Percentiles rank a stretch among this genome's conserved stretches.
These are phyloP conservation scores for Naegleria fowleri DNA, from an alignment of 208 protist species.

Conservation along the genomic window DNA sequence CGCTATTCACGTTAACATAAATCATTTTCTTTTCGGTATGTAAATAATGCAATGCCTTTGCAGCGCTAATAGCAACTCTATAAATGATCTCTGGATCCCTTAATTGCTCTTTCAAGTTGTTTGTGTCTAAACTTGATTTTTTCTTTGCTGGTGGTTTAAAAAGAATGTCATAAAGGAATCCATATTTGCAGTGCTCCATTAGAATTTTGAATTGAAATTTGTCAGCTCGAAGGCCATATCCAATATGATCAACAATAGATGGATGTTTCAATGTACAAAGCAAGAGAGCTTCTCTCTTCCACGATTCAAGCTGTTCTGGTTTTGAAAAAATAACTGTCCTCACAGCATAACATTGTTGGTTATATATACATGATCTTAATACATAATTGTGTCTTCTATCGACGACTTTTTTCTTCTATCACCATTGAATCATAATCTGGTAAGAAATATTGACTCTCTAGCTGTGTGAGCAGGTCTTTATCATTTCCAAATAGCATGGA, in stretches of 20 bases:
- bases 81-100: neutral
- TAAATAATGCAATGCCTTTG: neutral
- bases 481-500: neutral
- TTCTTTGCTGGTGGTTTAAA: neutral
- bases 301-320: neutral
- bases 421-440: neutral
- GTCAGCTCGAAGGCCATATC: neutral
- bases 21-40: neutral
- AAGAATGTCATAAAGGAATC: neutral
- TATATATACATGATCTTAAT: neutral
- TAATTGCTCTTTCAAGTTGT: neutral
- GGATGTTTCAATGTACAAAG: slow-evolving; percentile 10
- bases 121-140: neutral
- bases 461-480: neutral
- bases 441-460: neutral
- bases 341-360: neutral
- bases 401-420: neutral
- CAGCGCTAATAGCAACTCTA: neutral
- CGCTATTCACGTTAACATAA: neutral
- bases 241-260: neutral
- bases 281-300: neutral
- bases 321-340: neutral
- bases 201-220: slow-evolving; percentile 11
- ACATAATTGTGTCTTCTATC: slow-evolving; percentile 17
- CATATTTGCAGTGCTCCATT: neutral